phyloP scores from a whole-genome alignment of 192 early-diverging fungal species.

The Coemansia brasiliensis region DNA sequence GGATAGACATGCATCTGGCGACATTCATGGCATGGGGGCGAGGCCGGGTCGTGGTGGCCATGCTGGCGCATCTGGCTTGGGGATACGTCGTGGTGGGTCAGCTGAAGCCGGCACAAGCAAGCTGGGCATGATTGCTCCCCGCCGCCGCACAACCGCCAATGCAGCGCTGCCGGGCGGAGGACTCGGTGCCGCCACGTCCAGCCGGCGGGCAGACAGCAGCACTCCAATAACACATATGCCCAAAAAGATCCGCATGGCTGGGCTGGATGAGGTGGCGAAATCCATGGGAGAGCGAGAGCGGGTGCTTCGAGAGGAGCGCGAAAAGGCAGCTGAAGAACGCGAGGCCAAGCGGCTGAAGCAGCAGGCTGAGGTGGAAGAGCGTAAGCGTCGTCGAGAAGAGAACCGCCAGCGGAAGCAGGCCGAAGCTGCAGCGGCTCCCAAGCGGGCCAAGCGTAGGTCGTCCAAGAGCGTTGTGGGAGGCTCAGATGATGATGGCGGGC shows the following conservation, averaged over 20 bases:
- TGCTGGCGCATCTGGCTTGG: conserved; percentile 10
- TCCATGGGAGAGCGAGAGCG: conserved; percentile 32
- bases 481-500: neutral
- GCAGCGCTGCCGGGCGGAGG: conserved; percentile 22
- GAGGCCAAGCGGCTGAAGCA: conserved; percentile 28
- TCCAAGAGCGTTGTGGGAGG: neutral
- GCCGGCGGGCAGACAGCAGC: conserved; percentile 1
- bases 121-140: conserved; percentile 23
- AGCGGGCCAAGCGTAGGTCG: conserved; percentile 3
- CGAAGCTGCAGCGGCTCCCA: neutral
- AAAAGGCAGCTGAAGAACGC: conserved; percentile 24
- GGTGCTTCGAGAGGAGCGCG: conserved; percentile 14
- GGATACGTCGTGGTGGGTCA: conserved; percentile 12
- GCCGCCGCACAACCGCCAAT: conserved; percentile 17
- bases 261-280: conserved; percentile 15
- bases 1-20: neutral
- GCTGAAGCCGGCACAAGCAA: conserved; percentile 8
- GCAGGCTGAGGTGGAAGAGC: conserved; percentile 26
- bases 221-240: conserved; percentile 6
- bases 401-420: conserved; percentile 17
- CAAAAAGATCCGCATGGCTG: conserved; percentile 29
- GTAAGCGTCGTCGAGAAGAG: conserved; percentile 33
- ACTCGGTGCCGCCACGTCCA: neutral
- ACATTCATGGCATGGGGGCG: conserved; percentile 2
- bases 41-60: conserved; percentile 6